Conservation (phyloP, 2,329 filamentous ascomycete species). For the Diaporthe citrichinensis region DNA sequence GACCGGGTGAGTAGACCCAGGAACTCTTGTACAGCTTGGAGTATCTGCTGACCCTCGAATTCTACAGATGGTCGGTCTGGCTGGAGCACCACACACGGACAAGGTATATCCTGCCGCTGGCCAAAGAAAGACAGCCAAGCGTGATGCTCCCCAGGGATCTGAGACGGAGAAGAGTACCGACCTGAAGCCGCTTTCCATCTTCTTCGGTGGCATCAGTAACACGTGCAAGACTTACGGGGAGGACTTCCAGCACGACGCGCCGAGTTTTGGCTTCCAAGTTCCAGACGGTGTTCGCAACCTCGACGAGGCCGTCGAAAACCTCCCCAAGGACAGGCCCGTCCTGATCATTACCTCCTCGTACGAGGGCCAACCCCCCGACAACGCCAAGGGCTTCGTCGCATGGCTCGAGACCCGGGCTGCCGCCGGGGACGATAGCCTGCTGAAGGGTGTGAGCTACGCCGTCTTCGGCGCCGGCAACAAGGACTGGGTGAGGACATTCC, state of each 20-base stretch:
- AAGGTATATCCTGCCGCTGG: conserved; percentile 30
- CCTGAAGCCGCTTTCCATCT: conserved; percentile 63
- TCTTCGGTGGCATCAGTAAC: conserved; percentile 71
- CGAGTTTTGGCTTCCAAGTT: conserved; percentile 60
- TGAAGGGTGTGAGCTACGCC: conserved; percentile 65
- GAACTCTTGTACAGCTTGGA: neutral
- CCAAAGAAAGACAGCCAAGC: neutral
- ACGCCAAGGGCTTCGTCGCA: conserved; percentile 67
- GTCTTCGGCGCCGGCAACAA: conserved; percentile 69
- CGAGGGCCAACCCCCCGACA: conserved; percentile 71
- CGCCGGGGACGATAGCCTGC: conserved; percentile 49
- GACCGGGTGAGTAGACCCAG: conserved; percentile 26
- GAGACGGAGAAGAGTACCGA: conserved; percentile 39
- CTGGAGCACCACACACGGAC: conserved; percentile 30
- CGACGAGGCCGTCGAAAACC: conserved; percentile 63
- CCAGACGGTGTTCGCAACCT: conserved; percentile 58
- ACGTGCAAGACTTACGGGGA: conserved; percentile 70
- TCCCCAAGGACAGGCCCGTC: conserved; percentile 63
- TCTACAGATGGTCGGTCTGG: conserved; percentile 28
- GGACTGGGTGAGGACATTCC: conserved; percentile 61
- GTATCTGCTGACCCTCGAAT: neutral
- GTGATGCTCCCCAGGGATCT: neutral
- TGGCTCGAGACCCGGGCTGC: conserved; percentile 63
- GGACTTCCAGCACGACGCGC: conserved; percentile 62
- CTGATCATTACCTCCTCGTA: conserved; percentile 70